Conservation (phyloP, 345 rosid genomes). For the Carallia brachiata region DNA sequence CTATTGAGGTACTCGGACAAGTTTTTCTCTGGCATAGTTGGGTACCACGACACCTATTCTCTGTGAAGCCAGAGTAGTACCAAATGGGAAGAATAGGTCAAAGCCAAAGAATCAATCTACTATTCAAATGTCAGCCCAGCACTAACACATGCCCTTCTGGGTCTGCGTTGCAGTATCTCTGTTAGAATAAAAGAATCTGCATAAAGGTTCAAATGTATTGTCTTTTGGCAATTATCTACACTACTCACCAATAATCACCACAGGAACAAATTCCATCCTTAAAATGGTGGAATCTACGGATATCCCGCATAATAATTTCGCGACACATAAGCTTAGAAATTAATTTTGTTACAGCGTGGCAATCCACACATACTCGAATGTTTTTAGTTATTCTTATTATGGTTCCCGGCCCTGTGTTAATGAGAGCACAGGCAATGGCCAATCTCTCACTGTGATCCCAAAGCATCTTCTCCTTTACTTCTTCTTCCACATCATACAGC, state of each 20-base stretch:
- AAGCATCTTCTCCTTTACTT: slow-evolving; percentile 20
- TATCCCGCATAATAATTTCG: slow-evolving; percentile 17
- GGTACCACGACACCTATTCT: too few relatives aligned
- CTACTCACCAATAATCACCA: slow-evolving; percentile 3
- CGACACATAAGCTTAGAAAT: slow-evolving; percentile 22
- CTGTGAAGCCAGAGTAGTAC: too few relatives aligned
- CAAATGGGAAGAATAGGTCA: neutral
- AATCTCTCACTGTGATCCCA: slow-evolving; percentile 26
- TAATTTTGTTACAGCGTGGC: slow-evolving; percentile 13
- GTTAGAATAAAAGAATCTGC: slow-evolving; percentile 11
- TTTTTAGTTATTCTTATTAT: slow-evolving; percentile 22
- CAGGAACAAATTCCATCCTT: slow-evolving; percentile 18
- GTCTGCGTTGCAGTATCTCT: neutral
- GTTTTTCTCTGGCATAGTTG: too few relatives aligned
- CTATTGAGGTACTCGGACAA: too few relatives aligned
- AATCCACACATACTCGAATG: slow-evolving; percentile 22
- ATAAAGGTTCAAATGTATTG: neutral
- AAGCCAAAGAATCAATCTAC: too few relatives aligned
- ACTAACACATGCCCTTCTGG: neutral
- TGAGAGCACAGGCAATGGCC: slow-evolving; percentile 25
- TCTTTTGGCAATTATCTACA: neutral
- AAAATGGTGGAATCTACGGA: neutral
- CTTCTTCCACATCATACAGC: slow-evolving; percentile 22
- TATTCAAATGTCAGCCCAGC: too few relatives aligned
- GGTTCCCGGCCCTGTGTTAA: slow-evolving; percentile 20